These are phyloP conservation scores for Fragosphaeria purpurea DNA, from an alignment of 2,329 filamentous ascomycete genomes.

Conservation along the genomic window DNA sequence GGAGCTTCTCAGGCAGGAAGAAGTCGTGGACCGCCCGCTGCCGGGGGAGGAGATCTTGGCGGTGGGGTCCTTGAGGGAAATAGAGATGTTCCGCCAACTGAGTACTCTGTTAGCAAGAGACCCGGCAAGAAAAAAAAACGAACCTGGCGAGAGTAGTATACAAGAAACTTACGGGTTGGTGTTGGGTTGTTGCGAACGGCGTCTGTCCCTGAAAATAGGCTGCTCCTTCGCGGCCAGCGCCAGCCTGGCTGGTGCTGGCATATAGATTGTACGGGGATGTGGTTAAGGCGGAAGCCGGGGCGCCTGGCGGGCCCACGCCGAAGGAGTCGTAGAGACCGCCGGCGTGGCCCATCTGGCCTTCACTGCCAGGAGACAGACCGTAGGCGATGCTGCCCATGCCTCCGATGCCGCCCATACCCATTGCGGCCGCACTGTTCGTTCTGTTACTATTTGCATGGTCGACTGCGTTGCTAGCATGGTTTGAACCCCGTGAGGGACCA, in stretches of 20 bases:
- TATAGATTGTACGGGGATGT: slow-evolving; percentile 61
- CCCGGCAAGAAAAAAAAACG: neutral
- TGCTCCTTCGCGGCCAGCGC: slow-evolving; percentile 44
- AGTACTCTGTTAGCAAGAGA: neutral
- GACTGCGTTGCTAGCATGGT: neutral
- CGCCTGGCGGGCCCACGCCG: neutral
- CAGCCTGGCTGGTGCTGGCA: slow-evolving; percentile 52
- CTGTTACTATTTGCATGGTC: neutral
- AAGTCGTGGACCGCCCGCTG: slow-evolving; percentile 84
- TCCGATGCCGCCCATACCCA: neutral
- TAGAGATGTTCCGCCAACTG: slow-evolving; percentile 88
- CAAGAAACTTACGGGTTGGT: slow-evolving; percentile 46
- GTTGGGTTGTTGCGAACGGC: slow-evolving; percentile 35
- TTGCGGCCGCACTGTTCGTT: neutral
- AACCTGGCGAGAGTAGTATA: too few species aligned
- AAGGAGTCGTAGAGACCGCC: slow-evolving; percentile 8
- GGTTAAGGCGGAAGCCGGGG: slow-evolving; percentile 25
- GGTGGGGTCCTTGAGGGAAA: slow-evolving; percentile 72
- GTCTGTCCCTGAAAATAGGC: slow-evolving; percentile 57
- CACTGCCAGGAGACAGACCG: slow-evolving; percentile 2
- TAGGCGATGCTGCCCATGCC: slow-evolving; percentile 22
- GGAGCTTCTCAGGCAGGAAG: slow-evolving; percentile 76
- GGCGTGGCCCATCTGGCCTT: slow-evolving; percentile 3
- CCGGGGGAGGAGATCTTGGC: slow-evolving; percentile 71
- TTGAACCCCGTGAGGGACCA: slow-evolving; percentile 8